Evolutionary conservation across 257 asterid species (phyloP), one percentile per base, ranked within the genome.

Genomic region (Schizonepeta tenuifolia): DNA sequence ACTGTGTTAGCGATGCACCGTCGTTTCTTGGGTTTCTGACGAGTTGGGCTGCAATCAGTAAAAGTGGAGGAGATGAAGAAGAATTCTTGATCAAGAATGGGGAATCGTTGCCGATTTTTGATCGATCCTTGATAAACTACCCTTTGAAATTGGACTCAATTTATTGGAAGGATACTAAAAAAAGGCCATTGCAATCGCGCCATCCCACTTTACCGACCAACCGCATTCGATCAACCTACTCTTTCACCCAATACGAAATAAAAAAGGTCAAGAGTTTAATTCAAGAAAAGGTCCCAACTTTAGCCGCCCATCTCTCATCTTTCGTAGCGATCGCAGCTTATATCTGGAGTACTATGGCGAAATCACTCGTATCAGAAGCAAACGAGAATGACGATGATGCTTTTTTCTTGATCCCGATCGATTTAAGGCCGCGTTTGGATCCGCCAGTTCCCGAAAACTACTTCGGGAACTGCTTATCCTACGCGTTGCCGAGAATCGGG

Each of bases 1-100:
- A 89, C 14, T 15, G 66, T 0, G 55, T 74, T 0, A 84, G 83
- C 22, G 96, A 86, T 36, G 90, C 82, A 0, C 69, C 61, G 22
- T 77, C 87, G 0, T 40, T 87, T 2, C 40, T 67, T 0, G 56
- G 79, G 1, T 89, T 87, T 41, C 24, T 78, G 8, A 76, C 14
- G 62, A 50, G 78, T 1, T 89, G 96, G 96, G 84, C 87, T 61
- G 53, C 74, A 0, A 72, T 74, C 6, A 63, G 56, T 61, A 82
- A 65, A 46, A 43, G 49, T 2, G 80, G 75, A 10, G 77, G 70
- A 47, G 78, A 61, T 15, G 54, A 57, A 4, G 21, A n/a, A 15
- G 65, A 28, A 7, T 31, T 22, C 5, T 24, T 24, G 10, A 9
- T 5, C 41, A 6, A 14, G 17, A 24, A 71, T 44, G 61, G 26